Evolutionary conservation across 164 flowering plant species (phyloP), one percentile per base, ranked within the genome.

Genomic region (Annona squamosa): DNA sequence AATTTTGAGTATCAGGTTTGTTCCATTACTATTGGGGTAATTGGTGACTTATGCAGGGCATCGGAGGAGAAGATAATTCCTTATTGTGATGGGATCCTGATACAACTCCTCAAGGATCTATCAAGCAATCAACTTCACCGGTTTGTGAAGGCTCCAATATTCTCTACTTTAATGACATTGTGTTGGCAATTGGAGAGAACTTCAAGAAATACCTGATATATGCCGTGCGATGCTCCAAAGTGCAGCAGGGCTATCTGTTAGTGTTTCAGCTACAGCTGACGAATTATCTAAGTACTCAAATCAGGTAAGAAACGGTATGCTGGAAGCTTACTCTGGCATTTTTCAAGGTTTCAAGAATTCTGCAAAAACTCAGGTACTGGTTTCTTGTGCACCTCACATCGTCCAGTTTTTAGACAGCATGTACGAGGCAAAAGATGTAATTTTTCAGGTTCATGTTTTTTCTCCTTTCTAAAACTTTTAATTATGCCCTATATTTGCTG

Each of bases 141-240:
- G 9, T 86, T 88, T 48, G 89, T 88, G 76, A 88, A 86, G 81
- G 89, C 88, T 65, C 87, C 91, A 7, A 85, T 86, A 10, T 88
- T 86, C 67, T 88, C 5, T 88, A 88, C 77, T 84, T 88, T 78
- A 89, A 89, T 57, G 91, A 88, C 74, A 83, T 88, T 70, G 89
- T 89, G 3, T 73, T 86, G 74, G 91, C 91, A 26, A 88, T 88
- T 48, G 89, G 89, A 10, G 89, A 86, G 69, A 80, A 83, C 71
- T 88, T 88, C 79, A 88, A 86, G 75, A 88, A 88, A 84, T 88
- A 88, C 79, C 81, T 88, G 78, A 78, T 74, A 63, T 86, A 86
- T 81, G 89, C 91, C 3, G 86, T 88, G 89, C 89, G 41, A 88
- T 88, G 91, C 87, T 88, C 18, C 89, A 88, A 71, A 78, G 89